Conservation (phyloP, 257 asterid genomes). For the Ilex asprella region DNA sequence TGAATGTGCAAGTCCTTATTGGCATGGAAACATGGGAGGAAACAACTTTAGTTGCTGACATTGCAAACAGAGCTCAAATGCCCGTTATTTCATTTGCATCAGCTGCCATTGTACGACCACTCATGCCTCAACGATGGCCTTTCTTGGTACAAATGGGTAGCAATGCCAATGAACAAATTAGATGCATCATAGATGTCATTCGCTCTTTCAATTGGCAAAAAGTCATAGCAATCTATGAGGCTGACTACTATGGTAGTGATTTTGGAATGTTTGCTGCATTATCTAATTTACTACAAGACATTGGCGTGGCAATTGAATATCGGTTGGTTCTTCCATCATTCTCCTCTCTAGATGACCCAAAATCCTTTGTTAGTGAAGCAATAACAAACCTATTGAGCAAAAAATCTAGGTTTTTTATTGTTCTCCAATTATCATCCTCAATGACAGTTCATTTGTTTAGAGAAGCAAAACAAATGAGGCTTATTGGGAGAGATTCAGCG, state of each 20-base stretch:
- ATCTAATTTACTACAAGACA: constrained; percentile 20
- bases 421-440: constrained; percentile 29
- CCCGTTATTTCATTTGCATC: constrained; percentile 35
- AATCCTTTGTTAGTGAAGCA: constrained; percentile 16
- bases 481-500: constrained; percentile 37
- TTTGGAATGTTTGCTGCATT: constrained; percentile 24
- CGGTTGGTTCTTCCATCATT: constrained; percentile 24
- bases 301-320: constrained; percentile 27
- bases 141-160: constrained; percentile 32
- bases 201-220: constrained; percentile 30
- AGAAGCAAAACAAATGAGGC: constrained; percentile 27
- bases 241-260: constrained; percentile 22
- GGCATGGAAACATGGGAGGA: constrained; percentile 1
- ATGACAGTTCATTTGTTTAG: constrained; percentile 21
- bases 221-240: constrained; percentile 31
- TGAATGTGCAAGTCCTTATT: neutral
- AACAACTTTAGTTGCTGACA: neutral
- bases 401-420: constrained; percentile 39
- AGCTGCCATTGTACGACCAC: constrained; percentile 8
- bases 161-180: constrained; percentile 18
- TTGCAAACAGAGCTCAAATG: constrained; percentile 10
- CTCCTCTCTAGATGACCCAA: constrained; percentile 24
- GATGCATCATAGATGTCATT: constrained; percentile 20
- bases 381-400: constrained; percentile 13
- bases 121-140: constrained; percentile 32